Evolutionary conservation across 495 filamentous ascomycete species (phyloP).

Genomic region (Alectoria sarmentosa): DNA sequence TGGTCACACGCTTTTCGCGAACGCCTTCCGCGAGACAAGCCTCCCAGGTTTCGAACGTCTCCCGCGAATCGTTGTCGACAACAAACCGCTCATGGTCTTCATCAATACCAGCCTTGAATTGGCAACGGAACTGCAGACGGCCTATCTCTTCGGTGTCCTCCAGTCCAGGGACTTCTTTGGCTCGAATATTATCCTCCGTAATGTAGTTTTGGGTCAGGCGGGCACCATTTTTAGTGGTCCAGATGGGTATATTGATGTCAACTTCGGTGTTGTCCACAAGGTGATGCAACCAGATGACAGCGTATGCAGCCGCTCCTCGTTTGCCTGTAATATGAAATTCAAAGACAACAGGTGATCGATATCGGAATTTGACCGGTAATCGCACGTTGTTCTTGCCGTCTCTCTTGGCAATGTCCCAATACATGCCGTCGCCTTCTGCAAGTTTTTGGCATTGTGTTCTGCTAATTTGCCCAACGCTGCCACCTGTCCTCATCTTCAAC

Average conservation of each 20-base stretch:
- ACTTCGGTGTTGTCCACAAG: constrained; percentile 70
- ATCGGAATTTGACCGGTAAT: constrained; percentile 82
- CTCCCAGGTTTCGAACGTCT: constrained; percentile 93
- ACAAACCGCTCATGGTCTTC: constrained; percentile 78
- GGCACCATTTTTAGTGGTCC: constrained; percentile 62
- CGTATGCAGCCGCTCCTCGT: constrained; percentile 64
- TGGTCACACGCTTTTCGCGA: constrained; percentile 54
- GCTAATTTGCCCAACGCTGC: constrained; percentile 65
- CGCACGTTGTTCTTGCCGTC: constrained; percentile 52
- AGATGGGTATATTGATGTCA: constrained; percentile 78
- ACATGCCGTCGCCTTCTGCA: constrained; percentile 52
- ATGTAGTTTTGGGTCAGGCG: constrained; percentile 88
- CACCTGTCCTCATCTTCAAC: constrained; percentile 74
- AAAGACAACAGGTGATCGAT: constrained; percentile 80
- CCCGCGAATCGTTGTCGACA: constrained; percentile 77
- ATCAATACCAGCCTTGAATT: constrained; percentile 87
- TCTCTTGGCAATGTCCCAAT: constrained; percentile 59
- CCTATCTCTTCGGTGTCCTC: constrained; percentile 73
- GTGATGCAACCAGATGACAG: constrained; percentile 78
- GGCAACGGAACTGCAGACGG: constrained; percentile 65
- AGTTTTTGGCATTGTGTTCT: constrained; percentile 48
- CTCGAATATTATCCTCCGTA: constrained; percentile 58
- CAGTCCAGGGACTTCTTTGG: constrained; percentile 52
- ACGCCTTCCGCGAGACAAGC: constrained; percentile 83
- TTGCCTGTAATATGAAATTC: constrained; percentile 69